phyloP scores from a whole-genome alignment of 306 rosid species.

The Fragaria iinumae region DNA sequence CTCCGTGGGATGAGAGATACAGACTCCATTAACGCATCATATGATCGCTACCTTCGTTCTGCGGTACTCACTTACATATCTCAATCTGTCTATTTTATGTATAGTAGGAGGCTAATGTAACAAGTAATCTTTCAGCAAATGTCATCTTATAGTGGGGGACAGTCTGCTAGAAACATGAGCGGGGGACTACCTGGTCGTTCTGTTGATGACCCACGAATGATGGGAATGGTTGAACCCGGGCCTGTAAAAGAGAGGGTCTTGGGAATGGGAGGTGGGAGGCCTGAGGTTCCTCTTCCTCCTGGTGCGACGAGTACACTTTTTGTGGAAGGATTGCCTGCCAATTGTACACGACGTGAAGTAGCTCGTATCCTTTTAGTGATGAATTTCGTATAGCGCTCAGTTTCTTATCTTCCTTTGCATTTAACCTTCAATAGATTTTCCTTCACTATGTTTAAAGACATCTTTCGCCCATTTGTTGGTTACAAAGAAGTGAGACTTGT shows the following conservation, averaged over 20 bases:
- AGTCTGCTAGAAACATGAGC: constrained; percentile 63
- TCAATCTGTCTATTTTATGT: not conserved
- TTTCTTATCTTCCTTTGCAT: constrained; percentile 10
- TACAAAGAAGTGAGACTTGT: constrained; percentile 99
- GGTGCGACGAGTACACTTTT: constrained; percentile 89
- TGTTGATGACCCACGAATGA: constrained; percentile 59
- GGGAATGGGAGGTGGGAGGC: constrained; percentile 65
- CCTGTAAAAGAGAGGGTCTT: constrained; percentile 54
- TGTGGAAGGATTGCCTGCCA: constrained; percentile 94
- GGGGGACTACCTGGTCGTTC: constrained; percentile 57
- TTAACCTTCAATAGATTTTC: constrained; percentile 28
- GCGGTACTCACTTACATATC: constrained; percentile 49
- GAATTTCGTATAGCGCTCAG: not conserved
- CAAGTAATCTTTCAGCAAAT: constrained; percentile 56
- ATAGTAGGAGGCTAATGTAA: constrained; percentile 31
- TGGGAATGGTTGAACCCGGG: constrained; percentile 58
- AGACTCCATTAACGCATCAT: constrained; percentile 92
- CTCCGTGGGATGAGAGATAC: constrained; percentile 74
- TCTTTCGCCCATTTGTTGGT: constrained; percentile 97
- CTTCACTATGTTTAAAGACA: constrained; percentile 63
- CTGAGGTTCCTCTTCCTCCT: constrained; percentile 80
- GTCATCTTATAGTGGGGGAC: constrained; percentile 70
- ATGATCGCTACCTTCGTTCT: constrained; percentile 84
- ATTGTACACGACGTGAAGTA: constrained; percentile 88
- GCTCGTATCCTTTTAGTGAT: constrained; percentile 83